Evolutionary conservation across 345 rosid species (phyloP).

Genomic region (Nephelium lappaceum): DNA sequence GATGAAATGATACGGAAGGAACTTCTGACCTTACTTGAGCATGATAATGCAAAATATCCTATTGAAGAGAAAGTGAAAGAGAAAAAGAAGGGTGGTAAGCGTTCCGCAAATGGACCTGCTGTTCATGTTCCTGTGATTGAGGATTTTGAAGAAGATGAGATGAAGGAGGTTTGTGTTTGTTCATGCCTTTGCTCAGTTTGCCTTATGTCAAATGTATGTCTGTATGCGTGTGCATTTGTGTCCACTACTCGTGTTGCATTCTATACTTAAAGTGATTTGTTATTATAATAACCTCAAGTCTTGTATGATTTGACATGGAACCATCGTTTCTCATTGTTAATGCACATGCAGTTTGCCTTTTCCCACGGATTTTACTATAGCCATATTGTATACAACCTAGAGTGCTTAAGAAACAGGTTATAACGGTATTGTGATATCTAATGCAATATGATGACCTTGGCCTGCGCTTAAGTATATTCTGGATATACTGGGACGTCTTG

Average conservation of each 20-base stretch:
- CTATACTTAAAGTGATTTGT: neutral
- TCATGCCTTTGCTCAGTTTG: neutral
- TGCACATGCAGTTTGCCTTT: neutral
- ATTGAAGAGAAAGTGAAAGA: constrained; percentile 73
- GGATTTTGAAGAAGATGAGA: constrained; percentile 80
- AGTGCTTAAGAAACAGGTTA: neutral
- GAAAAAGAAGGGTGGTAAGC: constrained; percentile 81
- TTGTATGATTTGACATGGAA: constrained; percentile 4
- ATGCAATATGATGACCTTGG: neutral
- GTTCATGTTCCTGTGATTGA: constrained; percentile 62
- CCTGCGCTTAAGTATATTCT: no score
- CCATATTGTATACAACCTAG: neutral
- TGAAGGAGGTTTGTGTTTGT: constrained; percentile 60
- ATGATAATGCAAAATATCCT: constrained; percentile 98
- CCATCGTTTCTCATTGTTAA: neutral
- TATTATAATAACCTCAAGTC: neutral
- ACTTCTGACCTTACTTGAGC: constrained; percentile 76
- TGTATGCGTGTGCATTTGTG: neutral
- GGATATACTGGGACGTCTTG: neutral
- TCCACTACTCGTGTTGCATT: neutral
- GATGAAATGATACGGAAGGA: constrained; percentile 88
- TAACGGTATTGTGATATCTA: no score
- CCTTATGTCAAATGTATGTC: neutral
- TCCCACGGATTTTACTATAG: neutral
- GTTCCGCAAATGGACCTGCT: constrained; percentile 54